These are phyloP conservation scores for Chlamydomonas eustigma DNA, from an alignment of 139 green algal genomes.

Conservation along the genomic window DNA sequence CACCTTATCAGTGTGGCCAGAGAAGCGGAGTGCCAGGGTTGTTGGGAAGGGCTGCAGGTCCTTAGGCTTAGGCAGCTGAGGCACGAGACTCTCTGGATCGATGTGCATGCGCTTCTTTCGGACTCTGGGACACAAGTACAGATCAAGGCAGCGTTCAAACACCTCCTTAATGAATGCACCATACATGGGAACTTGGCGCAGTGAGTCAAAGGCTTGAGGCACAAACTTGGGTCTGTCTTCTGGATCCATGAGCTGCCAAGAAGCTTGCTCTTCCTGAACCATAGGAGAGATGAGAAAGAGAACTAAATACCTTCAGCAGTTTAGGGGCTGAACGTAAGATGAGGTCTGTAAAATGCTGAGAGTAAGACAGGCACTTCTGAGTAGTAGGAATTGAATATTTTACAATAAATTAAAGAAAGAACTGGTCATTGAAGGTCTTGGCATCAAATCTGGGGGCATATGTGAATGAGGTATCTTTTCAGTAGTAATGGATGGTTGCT, in stretches of 20 bases:
- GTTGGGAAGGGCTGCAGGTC: slow-evolving; percentile 94
- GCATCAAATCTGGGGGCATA: no score
- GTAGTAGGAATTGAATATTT: no score
- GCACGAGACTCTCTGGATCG: slow-evolving; percentile 79
- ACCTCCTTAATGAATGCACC: slow-evolving; percentile 86
- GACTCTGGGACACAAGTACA: slow-evolving; percentile 93
- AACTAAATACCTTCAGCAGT: no score
- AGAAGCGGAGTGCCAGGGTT: slow-evolving; percentile 65
- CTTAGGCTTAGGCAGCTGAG: slow-evolving; percentile 86
- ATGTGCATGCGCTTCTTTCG: slow-evolving; percentile 68
- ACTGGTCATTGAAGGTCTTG: no score
- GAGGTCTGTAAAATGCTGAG: no score
- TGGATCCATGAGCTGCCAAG: slow-evolving; percentile 60
- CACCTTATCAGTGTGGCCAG: slow-evolving; percentile 73
- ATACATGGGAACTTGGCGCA: slow-evolving; percentile 71
- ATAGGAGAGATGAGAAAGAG: neutral
- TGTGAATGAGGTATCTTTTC: no score
- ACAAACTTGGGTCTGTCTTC: slow-evolving; percentile 58
- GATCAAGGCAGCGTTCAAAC: slow-evolving; percentile 97
- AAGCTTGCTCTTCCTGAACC: slow-evolving; percentile 71
- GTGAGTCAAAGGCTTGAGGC: slow-evolving; percentile 12
- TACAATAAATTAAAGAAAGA: no score
- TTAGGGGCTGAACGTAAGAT: no score
- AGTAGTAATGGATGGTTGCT: no score
- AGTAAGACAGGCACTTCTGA: no score